A percentile compares a stretch with the other conserved stretches of the same genome.
phyloP scores from a whole-genome alignment of 1,284 basidiomycete genomes.

The Peniophora sp. region DNA sequence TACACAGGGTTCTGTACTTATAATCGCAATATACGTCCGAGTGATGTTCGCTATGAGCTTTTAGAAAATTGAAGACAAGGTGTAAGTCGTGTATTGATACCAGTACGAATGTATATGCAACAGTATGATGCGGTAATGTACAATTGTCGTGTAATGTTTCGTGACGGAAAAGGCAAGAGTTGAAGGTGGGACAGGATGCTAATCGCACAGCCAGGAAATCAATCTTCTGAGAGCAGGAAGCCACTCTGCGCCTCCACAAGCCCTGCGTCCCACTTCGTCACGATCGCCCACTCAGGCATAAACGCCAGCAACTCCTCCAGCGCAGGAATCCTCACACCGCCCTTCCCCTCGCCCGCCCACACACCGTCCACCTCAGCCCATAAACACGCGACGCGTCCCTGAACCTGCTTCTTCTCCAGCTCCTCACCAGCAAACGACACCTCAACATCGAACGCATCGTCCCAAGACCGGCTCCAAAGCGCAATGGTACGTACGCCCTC shows the following conservation, averaged over 20 bases:
- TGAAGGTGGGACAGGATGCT: no score
- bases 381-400: constrained; percentile 55
- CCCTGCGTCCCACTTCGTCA: constrained; percentile 50
- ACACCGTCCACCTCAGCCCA: constrained; percentile 59
- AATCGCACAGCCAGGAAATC: no score
- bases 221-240: constrained; percentile 41
- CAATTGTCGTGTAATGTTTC: no score
- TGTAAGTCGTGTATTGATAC: no score
- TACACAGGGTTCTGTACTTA: no score
- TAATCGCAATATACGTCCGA: no score
- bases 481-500: constrained; percentile 36
- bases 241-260: constrained; percentile 49
- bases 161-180: no score
- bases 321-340: constrained; percentile 52
- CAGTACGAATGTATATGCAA: no score
- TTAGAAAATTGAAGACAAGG: no score
- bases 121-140: no score
- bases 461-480: constrained; percentile 70
- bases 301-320: constrained; percentile 62
- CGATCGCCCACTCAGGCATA: constrained; percentile 60
- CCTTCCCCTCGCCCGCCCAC: constrained; percentile 24
- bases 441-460: constrained; percentile 47
- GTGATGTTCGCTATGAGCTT: no score
- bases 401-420: constrained; percentile 15
- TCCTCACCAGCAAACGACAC: constrained; percentile 30